phyloP scores from a whole-genome alignment of 169 alveolate genomes.

The Cryptosporidium sp. region DNA sequence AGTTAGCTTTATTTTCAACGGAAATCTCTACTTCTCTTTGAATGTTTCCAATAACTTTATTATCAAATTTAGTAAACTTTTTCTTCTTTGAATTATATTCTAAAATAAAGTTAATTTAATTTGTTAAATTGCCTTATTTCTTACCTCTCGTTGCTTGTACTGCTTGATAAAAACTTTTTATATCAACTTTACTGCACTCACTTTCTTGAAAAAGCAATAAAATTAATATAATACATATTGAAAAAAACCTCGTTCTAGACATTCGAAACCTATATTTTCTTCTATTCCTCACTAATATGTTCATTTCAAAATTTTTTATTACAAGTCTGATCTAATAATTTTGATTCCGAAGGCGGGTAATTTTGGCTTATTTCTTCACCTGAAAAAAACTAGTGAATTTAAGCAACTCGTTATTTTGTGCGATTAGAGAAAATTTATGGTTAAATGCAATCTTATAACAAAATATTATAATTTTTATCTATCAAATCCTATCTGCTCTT shows the following conservation, averaged over 20 bases:
- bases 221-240: background rate
- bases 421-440: background rate
- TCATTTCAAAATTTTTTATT: background rate
- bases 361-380: background rate
- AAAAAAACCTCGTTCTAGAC: background rate
- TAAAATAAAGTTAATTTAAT: background rate
- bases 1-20: background rate
- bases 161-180: background rate
- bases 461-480: background rate
- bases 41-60: conserved; percentile 2
- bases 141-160: conserved; percentile 26
- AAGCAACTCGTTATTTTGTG: background rate
- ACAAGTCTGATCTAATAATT: conserved; percentile 22
- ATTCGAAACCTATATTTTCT: background rate
- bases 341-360: background rate
- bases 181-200: background rate
- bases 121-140: background rate
- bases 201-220: conserved; percentile 12
- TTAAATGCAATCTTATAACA: background rate
- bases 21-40: conserved; percentile 22
- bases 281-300: background rate
- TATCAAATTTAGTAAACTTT: conserved; percentile 59
- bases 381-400: background rate
- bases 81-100: conserved; percentile 7
- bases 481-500: conserved; percentile 2